Evolutionary conservation across 306 rosid species (phyloP).

Genomic region (Lablab purpureus): DNA sequence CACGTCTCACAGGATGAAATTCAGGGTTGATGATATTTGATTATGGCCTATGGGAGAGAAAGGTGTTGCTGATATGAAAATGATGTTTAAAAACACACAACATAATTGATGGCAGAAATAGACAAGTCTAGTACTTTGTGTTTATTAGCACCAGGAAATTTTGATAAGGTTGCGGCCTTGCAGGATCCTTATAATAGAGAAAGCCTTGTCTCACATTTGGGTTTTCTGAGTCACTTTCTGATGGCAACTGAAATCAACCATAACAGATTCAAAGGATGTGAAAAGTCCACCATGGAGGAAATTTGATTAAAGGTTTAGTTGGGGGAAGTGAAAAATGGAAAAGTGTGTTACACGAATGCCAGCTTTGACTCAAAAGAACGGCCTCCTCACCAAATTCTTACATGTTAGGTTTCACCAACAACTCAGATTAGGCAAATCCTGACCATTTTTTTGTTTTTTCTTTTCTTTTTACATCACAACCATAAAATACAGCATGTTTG

Average conservation of each 20-base stretch:
- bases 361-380: conserved; percentile 17
- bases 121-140: conserved; percentile 45
- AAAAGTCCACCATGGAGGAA: conserved; percentile 25
- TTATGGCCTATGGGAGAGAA: conserved; percentile 36
- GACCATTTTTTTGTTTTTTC: conserved; percentile 13
- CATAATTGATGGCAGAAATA: conserved; percentile 47
- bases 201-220: conserved; percentile 42
- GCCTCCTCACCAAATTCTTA: conserved; percentile 28
- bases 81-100: conserved; percentile 58
- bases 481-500: conserved; percentile 5
- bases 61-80: conserved; percentile 56
- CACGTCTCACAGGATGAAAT: conserved; percentile 46
- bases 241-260: conserved; percentile 24
- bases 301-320: background rate
- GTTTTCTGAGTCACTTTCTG: conserved; percentile 45
- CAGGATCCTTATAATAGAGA: conserved; percentile 41
- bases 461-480: background rate
- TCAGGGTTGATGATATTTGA: conserved; percentile 16
- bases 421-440: conserved; percentile 18
- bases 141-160: conserved; percentile 43
- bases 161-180: conserved; percentile 50
- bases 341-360: background rate
- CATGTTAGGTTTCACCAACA: conserved; percentile 44
- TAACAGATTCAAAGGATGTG: conserved; percentile 17
- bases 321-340: background rate